Evolutionary conservation across 495 filamentous ascomycete species (phyloP).

Genomic region (Pseudevernia furfuracea): DNA sequence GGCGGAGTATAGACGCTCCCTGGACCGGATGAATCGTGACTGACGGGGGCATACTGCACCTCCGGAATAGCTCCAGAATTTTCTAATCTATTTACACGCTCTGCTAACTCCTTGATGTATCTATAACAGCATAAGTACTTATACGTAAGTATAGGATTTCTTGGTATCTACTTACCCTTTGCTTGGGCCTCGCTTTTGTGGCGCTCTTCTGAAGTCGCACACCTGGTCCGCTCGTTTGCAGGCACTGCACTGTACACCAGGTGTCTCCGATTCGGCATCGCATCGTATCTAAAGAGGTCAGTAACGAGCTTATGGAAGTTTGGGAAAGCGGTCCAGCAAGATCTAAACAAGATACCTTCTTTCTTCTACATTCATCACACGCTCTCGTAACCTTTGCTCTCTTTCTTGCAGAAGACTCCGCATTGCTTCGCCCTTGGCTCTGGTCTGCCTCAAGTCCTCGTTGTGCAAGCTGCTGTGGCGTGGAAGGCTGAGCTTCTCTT

Average conservation of each 20-base stretch:
- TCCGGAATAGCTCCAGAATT: conserved; percentile 39
- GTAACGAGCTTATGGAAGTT: conserved; percentile 23
- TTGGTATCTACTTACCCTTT: conserved; percentile 60
- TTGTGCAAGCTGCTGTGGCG: conserved; percentile 31
- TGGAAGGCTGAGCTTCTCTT: conserved; percentile 13
- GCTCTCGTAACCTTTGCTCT: conserved; percentile 87
- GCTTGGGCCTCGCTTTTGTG: conserved; percentile 89
- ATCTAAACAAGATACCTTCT: conserved; percentile 55
- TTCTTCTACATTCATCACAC: conserved; percentile 90
- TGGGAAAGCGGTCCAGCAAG: neutral
- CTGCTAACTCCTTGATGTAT: conserved; percentile 94
- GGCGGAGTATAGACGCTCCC: neutral
- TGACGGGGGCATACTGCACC: conserved; percentile 31
- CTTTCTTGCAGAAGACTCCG: conserved; percentile 64
- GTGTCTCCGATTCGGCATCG: conserved; percentile 74
- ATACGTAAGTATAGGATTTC: neutral
- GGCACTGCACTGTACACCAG: conserved; percentile 74
- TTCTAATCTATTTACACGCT: conserved; percentile 78
- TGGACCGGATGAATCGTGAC: conserved; percentile 32
- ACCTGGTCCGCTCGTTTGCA: conserved; percentile 69
- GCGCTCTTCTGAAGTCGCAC: conserved; percentile 86
- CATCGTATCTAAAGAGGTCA: conserved; percentile 64
- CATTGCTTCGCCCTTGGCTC: conserved; percentile 40
- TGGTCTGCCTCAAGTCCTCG: conserved; percentile 44
- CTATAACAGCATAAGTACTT: conserved; percentile 36